Evolutionary conservation across 371 early-diverging fungal genomes (phyloP), one percentile per base, ranked within the genome.

Genomic region (Circinella umbellata): DNA sequence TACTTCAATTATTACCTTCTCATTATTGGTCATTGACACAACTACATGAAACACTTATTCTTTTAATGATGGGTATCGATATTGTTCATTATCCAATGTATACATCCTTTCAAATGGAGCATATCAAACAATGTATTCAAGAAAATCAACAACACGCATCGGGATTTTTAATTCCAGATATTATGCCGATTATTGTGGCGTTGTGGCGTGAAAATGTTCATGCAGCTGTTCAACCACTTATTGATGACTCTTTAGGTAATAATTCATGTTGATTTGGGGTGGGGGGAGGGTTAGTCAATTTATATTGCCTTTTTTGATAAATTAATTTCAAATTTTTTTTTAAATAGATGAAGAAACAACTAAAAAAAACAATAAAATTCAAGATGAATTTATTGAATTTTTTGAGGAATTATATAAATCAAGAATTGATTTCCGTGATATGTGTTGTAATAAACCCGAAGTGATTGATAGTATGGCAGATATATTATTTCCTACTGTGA

Each of bases 41-140:
- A 55, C 73, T 93, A 13, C 87, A 91, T 49, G 86, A 86, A 64
- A 79, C 87, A 0, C 70, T 92, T 14, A 54, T 90, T 6, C 66
- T 86, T 3, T 81, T 87, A 51, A 71, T 92, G 66, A 77, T 91
- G 57, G 92, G 92, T 0, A 74, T 88, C 1, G 91, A 92, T 70
- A 75, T 91, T 38, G 74, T 79, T 4, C 80, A 80, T 2, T 79
- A 86, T 14, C 88, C 90, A 1, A 59, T 88, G 27, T 73, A 84
- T 10, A 64, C 77, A 0, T 67, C 73, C 0, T 79, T 84, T 62
- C 87, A 91, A 67, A 76, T 88, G n/a, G 81, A 82, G 36, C 68
- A 57, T 34, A 18, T 57, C 14, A 11, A n/a, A 34, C 27, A 5
- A 35, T 90, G 63, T 74, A 81, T n/a, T 73, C 27, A 17, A 38